A percentile compares a stretch with the other conserved stretches of the same genome.
phyloP scores from a whole-genome alignment of 164 flowering plant genomes.

The Litsea cubeba region DNA sequence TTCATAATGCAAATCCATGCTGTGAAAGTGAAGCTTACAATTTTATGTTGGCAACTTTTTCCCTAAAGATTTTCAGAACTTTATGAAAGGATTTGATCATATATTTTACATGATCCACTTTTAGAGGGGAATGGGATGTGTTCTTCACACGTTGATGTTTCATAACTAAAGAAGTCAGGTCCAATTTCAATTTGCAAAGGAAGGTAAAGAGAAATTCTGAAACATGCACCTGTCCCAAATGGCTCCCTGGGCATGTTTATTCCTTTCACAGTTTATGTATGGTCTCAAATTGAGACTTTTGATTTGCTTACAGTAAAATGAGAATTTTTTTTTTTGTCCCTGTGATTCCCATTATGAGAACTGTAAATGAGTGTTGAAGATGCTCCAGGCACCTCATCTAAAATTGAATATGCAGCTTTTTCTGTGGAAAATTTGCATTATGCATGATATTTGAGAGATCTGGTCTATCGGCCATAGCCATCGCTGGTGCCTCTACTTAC shows the following conservation, averaged over 20 bases:
- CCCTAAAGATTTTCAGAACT: background rate
- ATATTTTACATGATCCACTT: background rate
- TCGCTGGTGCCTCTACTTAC: too few species aligned
- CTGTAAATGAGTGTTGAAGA: too few species aligned
- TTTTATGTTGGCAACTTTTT: background rate
- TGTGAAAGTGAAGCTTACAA: background rate
- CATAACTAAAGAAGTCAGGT: background rate
- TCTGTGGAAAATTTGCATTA: too few species aligned
- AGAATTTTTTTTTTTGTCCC: background rate
- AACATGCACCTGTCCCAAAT: background rate
- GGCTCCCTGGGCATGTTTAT: background rate
- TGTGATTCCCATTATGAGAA: background rate
- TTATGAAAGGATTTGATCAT: background rate
- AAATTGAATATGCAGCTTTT: too few species aligned
- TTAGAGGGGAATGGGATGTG: too few species aligned
- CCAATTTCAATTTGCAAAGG: background rate
- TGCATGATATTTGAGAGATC: too few species aligned
- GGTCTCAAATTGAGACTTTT: background rate
- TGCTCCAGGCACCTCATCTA: background rate
- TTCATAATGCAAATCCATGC: background rate
- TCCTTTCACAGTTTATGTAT: background rate
- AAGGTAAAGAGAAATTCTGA: background rate
- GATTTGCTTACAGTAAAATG: background rate
- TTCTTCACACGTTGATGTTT: too few species aligned
- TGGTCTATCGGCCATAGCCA: too few species aligned